These are phyloP conservation scores for Sphaceloma murrayae DNA, from an alignment of 2,329 filamentous ascomycete genomes.

Conservation along the genomic window DNA sequence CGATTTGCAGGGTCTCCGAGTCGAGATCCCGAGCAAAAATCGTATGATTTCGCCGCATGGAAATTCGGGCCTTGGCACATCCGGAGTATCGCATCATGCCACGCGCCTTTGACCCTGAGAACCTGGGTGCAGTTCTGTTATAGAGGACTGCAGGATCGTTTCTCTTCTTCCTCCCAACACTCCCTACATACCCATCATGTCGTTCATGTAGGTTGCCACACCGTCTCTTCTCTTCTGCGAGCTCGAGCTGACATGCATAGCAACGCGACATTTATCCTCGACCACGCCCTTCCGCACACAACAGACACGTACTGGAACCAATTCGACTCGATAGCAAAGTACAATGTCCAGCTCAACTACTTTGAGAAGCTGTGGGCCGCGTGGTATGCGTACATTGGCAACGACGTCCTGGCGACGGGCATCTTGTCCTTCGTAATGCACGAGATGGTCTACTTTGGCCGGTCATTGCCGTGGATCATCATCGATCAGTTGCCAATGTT, in stretches of 20 bases:
- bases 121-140: background rate
- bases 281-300: constrained; percentile 30
- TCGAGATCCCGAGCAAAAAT: background rate
- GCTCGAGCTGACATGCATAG: constrained; percentile 15
- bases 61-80: constrained; percentile 10
- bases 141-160: background rate
- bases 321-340: constrained; percentile 54
- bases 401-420: constrained; percentile 89
- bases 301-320: constrained; percentile 56
- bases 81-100: constrained; percentile 8
- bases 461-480: constrained; percentile 82
- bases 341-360: constrained; percentile 79
- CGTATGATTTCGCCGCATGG: constrained; percentile 13
- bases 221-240: background rate
- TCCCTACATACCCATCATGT: constrained; percentile 17
- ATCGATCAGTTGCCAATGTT: constrained; percentile 82
- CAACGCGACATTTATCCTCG: constrained; percentile 28
- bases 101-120: background rate
- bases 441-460: constrained; percentile 88
- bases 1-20: constrained; percentile 7
- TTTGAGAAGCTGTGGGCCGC: constrained; percentile 84
- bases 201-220: constrained; percentile 21
- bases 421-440: constrained; percentile 97
- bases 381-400: constrained; percentile 98
- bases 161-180: background rate